Percentiles rank a stretch among this genome's conserved stretches.
phyloP scores from a whole-genome alignment of 306 rosid genomes.

The peach (Prunus persica) region Prunus_persica_NCBIv2 NC_034016.1:13386001-13386500 shows the following conservation, averaged over 20 bases:
- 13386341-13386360: not conserved
- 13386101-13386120: conserved; percentile 66
- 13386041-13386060: not conserved
- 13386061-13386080: not conserved
- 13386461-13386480: not conserved
- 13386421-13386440: not conserved
- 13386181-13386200: conserved; percentile 13
- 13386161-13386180: conserved; percentile 47
- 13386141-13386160: conserved; percentile 52
- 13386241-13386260: not conserved
- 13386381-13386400: not conserved
- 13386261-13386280: not conserved
- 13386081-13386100: conserved; percentile 47
- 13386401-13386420: not conserved
- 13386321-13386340: not conserved
- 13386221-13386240: not conserved
- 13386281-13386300: not conserved
- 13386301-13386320: not conserved
- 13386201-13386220: not conserved
- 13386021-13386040: not conserved
- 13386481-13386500: not conserved
- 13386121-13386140: conserved; percentile 57
- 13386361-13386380: not conserved
- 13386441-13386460: not conserved
- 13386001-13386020: not conserved